Base-by-base conservation (phyloP, 352 stramenopile genomes). In the Phytophthora sp. region DNA sequence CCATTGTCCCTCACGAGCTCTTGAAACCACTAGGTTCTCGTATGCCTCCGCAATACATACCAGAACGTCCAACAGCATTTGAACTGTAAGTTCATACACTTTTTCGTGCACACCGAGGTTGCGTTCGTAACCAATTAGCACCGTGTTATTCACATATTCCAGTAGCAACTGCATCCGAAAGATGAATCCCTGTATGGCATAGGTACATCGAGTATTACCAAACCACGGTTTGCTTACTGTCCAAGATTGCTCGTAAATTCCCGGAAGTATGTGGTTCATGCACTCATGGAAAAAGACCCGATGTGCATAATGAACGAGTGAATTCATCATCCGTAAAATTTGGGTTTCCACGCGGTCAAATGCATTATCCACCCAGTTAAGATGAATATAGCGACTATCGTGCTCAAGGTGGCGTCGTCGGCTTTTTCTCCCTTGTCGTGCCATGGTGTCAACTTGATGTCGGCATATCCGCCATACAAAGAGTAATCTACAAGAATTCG, bases 401-500 rank as follows among this genome's bases (percentile, higher is more conserved):
- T 64, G 69, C 20, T 49, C 51, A 7, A 52, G 52, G 23, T 66
- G 66, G 20, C 56, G 56, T 9, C 49, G 50, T 21, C 46, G 63
- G 11, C 64, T 55, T 1, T 61, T 66, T 31, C 76, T 66, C 0
- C 73, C 53, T 57, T 85, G 69, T 16, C 66, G 67, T 21, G 75
- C 70, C 7, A 81, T 66, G 0, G 71, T 80, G 47, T 89, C 81
- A 24, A 91, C 47, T 53, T 90, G 71, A 49, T 90, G 62, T 1
- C 81, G 72, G 38, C 79, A 86, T 44, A 89, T 88, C 16, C 77
- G 73, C 84, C 84, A 92, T 7, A 85, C 78, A 21, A 88, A 88
- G 13, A 84, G 66, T 5, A 92, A 80, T 23, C 82, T 67, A 20
- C 68, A 80, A 0, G 81, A 71, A 42, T 83, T 82, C 0, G 83